Base-by-base conservation (phyloP, 2,329 filamentous ascomycete species). In the Escovopsis sp. region DNA sequence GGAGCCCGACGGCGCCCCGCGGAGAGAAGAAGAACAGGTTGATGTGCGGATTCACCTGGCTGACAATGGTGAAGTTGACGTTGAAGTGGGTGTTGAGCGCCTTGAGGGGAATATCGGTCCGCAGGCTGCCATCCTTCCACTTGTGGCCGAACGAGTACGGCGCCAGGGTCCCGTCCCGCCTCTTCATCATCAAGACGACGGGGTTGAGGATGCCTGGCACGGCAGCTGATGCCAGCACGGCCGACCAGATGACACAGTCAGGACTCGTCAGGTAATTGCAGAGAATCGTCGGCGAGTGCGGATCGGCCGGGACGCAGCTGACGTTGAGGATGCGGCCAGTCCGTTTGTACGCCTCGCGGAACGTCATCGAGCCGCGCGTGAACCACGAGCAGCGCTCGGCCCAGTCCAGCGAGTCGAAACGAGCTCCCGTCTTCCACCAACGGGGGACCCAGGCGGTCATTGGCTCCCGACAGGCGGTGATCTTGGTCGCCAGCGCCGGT, bases 1-100 rank as follows among this genome's bases (percentile, higher is more conserved):
- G 91, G 41, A 85, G 80, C 5, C 91, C 91, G 9, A 96, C 89
- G 0, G 84, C 82, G 11, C 91, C 91, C 30, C 91, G 77, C 1
- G 88, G 94, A 28, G 84, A 91, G 69, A 96, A 98, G 73, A 98
- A 96, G 71, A 98, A 98, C 26, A 96, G 78, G 55, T 94, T 96
- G 61, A 98, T 89, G 59, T 98, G 91, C 2, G 91, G 91, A 59
- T 98, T 98, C 39, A 95, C 89, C 64, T 87, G 75, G 51, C 70
- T 73, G 52, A 80, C 91, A 49, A 98, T 88, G 49, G 85, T 89
- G 61, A 96, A 98, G 59, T 94, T 95, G 60, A 96, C 91, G 59
- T 96, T 96, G 69, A 98, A 98, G 57, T 96, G 86, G 1, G 94
- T 71, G 59, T 98, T 96, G 41, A 98, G 71, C 2, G 88, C 83